Conservation (phyloP, 1,284 basidiomycete species). For the Mycosarcoma mackinlayi region DNA sequence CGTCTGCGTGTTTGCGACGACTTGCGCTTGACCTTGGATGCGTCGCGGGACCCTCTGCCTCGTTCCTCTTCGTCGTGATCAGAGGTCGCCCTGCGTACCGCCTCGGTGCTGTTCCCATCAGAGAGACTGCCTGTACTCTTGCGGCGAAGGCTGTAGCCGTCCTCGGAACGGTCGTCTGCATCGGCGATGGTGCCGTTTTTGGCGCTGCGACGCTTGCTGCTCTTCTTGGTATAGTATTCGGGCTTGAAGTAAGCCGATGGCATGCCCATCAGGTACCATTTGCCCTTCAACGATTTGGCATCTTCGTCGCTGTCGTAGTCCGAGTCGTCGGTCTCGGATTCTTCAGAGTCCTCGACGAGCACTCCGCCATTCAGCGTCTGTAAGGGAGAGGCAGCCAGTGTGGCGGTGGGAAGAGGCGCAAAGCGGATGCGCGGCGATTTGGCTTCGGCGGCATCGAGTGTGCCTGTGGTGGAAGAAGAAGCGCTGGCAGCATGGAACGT, state of each 20-base stretch:
- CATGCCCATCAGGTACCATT: constrained; percentile 65
- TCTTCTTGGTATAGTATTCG: constrained; percentile 42
- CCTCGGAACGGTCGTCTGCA: constrained; percentile 29
- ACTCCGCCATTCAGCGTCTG: constrained; percentile 9
- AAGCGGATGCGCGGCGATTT: constrained; percentile 53
- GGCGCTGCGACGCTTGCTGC: constrained; percentile 25
- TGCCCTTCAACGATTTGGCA: constrained; percentile 46
- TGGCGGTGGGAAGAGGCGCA: constrained; percentile 47
- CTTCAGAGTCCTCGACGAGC: constrained; percentile 29
- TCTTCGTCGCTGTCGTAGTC: constrained; percentile 45
- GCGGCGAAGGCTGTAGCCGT: constrained; percentile 30
- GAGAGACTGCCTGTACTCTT: constrained; percentile 43
- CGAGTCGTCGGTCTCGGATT: constrained; percentile 30
- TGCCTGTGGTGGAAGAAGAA: constrained; percentile 8
- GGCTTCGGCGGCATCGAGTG: constrained; percentile 17
- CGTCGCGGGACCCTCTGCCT: constrained; percentile 19
- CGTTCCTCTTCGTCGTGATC: constrained; percentile 50
- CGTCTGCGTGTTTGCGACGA: constrained; percentile 35
- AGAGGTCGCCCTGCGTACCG: constrained; percentile 13
- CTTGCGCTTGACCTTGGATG: constrained; percentile 28
- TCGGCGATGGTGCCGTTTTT: constrained; percentile 20
- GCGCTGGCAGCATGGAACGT: constrained; percentile 2
- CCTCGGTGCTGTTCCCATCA: constrained; percentile 18
- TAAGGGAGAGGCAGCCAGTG: constrained; percentile 19
- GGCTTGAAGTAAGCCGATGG: constrained; percentile 58